Base-by-base conservation (phyloP, 345 rosid species). In the Aquilaria yunnanensis region DNA sequence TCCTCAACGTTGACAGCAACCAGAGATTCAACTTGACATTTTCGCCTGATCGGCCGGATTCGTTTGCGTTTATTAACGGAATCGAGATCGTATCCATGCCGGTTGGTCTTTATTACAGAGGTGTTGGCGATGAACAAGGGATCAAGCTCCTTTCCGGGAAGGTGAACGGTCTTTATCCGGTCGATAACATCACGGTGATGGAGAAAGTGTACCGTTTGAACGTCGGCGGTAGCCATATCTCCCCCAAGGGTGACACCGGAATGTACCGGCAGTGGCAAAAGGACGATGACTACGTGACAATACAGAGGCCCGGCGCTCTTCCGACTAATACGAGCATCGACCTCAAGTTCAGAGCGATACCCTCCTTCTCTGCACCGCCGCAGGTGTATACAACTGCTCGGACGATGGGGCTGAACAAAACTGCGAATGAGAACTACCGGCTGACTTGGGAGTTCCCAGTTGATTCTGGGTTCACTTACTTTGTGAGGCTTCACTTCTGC, bases 401-500 rank as follows among this genome's bases (percentile, higher is more conserved):
- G 51, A 41, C 70, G 30, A 81, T 79, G 89, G 80, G 81, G 1
- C 10, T 2, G 0, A 43, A 23, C 2, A 9, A 11, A 5, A 34
- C 37, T 9, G 14, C 32, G 0, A 67, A 3, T 52, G 32, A 66
- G 41, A 62, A 29, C 0, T 72, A 76, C 66, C 59, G 67, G 32
- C 77, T 84, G 12, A 81, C 89, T 0, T 84, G 89, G 89, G 64
- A 69, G n/a, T 79, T 73, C 47, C 60, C 51, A 0, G 82, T 84
- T 13, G 82, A 73, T 6, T 67, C 76, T 2, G 74, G 62, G 1
- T 84, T 75, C 70, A 70, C 53, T 12, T 78, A 83, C 67, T 56
- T 66, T 6, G 54, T 83, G 10, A 78, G 88, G 49, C 79, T 83
- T 14, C 83, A 81, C n/a, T 83, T 83, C 58, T 83, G 89, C 16